These are phyloP conservation scores for Nicotiana sylvestris DNA, from an alignment of 257 asterid species.

Conservation along the genomic window DNA sequence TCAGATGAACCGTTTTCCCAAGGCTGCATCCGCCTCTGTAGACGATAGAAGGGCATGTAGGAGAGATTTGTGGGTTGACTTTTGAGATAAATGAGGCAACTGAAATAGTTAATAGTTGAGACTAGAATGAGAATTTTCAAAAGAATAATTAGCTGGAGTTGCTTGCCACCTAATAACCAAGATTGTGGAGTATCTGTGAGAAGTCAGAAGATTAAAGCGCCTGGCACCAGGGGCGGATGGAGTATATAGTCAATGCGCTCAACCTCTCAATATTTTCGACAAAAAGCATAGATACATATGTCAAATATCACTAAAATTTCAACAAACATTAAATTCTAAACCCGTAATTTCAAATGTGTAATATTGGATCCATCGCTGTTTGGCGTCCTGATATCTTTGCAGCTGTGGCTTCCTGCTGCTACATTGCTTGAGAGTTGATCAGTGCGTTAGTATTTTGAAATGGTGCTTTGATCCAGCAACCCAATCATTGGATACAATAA, in stretches of 20 bases:
- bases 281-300: not conserved
- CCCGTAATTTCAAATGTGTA: not conserved
- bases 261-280: not conserved
- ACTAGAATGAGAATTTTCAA: not conserved
- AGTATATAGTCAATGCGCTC: not conserved
- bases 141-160: not conserved
- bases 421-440: not conserved
- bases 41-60: not conserved
- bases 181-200: not conserved
- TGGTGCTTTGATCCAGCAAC: not conserved
- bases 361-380: not conserved
- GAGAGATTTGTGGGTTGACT: not conserved
- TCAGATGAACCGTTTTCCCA: not conserved
- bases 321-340: not conserved
- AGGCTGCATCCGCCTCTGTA: not conserved
- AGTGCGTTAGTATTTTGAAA: not conserved
- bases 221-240: constrained; percentile 2
- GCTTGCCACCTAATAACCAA: not conserved
- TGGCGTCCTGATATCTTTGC: not conserved
- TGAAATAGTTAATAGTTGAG: not conserved
- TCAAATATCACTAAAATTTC: not conserved
- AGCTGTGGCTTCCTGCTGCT: constrained; percentile 5
- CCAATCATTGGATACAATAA: not conserved
- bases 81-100: not conserved
- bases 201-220: constrained; percentile 5